Percentiles rank a stretch among this genome's conserved stretches.
Conservation (phyloP, 176 grass and related monocot species). For the Ensete glaucum region DNA sequence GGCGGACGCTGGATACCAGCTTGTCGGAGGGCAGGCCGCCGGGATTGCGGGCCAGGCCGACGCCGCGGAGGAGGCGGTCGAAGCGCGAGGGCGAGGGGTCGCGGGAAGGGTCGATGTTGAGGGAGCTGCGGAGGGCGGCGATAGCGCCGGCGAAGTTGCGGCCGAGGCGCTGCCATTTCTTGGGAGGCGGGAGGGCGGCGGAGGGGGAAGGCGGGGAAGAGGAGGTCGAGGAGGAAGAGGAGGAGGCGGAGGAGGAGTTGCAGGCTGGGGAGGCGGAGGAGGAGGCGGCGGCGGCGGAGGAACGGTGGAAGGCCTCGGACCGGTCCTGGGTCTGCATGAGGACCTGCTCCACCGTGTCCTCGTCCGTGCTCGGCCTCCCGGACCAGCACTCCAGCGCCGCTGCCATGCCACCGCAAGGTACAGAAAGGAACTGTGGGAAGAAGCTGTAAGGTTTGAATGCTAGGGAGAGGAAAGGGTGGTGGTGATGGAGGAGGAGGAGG, state of each 20-base stretch:
- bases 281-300: slow-evolving; percentile 32
- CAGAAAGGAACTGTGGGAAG: too few species aligned
- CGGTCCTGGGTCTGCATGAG: slow-evolving; percentile 78
- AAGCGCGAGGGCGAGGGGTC: slow-evolving; percentile 41
- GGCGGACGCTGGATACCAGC: slow-evolving; percentile 72
- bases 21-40: slow-evolving; percentile 68
- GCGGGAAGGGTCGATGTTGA: slow-evolving; percentile 48
- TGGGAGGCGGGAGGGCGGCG: slow-evolving; percentile 27
- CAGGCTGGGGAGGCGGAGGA: slow-evolving; percentile 23
- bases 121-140: slow-evolving; percentile 76
- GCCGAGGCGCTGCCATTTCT: slow-evolving; percentile 83
- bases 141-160: slow-evolving; percentile 83
- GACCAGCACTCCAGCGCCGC: slow-evolving; percentile 98
- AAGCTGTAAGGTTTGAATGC: too few species aligned
- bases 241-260: slow-evolving; percentile 11
- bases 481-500: too few species aligned
- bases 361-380: slow-evolving; percentile 87
- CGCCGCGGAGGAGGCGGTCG: slow-evolving; percentile 36
- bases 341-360: slow-evolving; percentile 96
- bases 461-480: too few species aligned
- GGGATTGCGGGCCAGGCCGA: slow-evolving; percentile 50
- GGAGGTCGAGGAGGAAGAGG: not conserved
- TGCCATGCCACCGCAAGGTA: slow-evolving; percentile 34
- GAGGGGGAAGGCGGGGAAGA: not conserved
- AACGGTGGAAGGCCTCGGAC: slow-evolving; percentile 59